Percentiles rank a stretch among this genome's conserved stretches.
Evolutionary conservation across 2,329 filamentous ascomycete species (phyloP).

Genomic region (Fusarium lyarnte): DNA sequence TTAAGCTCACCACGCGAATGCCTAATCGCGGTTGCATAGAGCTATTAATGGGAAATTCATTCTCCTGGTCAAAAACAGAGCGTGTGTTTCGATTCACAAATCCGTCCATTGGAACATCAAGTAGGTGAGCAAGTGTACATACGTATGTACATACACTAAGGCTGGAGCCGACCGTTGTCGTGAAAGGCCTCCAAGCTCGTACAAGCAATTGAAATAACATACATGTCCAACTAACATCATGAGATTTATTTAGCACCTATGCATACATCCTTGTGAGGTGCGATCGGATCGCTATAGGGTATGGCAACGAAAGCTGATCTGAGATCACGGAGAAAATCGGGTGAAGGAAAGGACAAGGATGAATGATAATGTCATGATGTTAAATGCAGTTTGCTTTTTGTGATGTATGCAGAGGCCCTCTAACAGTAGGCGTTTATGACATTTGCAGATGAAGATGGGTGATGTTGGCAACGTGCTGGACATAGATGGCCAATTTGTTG

Average conservation of each 20-base stretch:
- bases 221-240: background rate
- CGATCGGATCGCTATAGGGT: constrained; percentile 23
- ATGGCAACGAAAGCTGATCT: constrained; percentile 7
- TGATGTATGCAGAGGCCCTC: background rate
- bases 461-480: constrained; percentile 6
- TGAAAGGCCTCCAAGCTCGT: background rate
- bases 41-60: background rate
- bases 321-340: constrained; percentile 40
- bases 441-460: background rate
- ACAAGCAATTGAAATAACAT: background rate
- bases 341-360: constrained; percentile 16
- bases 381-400: background rate
- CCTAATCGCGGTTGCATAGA: background rate
- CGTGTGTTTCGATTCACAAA: background rate
- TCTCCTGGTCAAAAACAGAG: constrained; percentile 9
- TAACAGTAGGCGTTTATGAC: background rate
- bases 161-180: constrained; percentile 2
- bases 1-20: background rate
- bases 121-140: background rate
- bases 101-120: constrained; percentile 1
- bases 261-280: background rate
- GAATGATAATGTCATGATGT: constrained; percentile 1
- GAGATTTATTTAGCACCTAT: background rate
- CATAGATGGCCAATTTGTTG: background rate
- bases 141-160: background rate